Percentiles rank a stretch among this genome's conserved stretches.
These are phyloP conservation scores for Solanum piurae DNA, from an alignment of 257 asterid species.

Conservation along the genomic window DNA sequence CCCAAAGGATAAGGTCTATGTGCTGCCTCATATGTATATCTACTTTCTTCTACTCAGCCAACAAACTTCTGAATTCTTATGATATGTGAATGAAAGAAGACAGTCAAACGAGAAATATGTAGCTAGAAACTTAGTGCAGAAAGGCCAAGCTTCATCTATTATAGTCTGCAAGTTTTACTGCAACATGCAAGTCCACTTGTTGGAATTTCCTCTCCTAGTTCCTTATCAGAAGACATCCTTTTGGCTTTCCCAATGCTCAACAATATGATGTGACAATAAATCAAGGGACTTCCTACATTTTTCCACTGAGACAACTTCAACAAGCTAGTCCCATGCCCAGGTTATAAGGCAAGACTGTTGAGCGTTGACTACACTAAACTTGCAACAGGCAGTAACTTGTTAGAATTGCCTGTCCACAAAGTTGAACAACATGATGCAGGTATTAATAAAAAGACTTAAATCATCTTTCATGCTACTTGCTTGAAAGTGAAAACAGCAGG, in stretches of 20 bases:
- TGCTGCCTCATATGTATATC: not conserved
- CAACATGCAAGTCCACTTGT: not conserved
- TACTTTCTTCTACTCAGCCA: not conserved
- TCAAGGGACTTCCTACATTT: not conserved
- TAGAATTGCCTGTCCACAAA: not conserved
- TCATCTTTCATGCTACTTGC: not conserved
- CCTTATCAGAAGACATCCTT: not conserved
- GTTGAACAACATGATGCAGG: not conserved
- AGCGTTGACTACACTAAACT: not conserved
- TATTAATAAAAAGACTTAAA: not conserved
- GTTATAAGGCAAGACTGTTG: not conserved
- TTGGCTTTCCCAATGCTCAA: not conserved
- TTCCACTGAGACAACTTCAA: not conserved
- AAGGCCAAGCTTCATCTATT: not conserved
- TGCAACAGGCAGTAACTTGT: not conserved
- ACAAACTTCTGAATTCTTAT: not conserved
- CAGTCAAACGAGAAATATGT: not conserved
- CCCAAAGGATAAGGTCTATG: not conserved
- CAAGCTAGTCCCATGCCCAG: not conserved
- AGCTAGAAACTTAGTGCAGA: not conserved
- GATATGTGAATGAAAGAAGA: not conserved
- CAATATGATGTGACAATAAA: not conserved
- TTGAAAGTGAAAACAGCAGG: not conserved
- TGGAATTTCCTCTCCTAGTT: not conserved
- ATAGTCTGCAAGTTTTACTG: not conserved